A percentile compares a stretch with the other conserved stretches of the same genome.
Conservation (phyloP, 495 filamentous ascomycete species). For the Parathielavia hyrcaniae region DNA sequence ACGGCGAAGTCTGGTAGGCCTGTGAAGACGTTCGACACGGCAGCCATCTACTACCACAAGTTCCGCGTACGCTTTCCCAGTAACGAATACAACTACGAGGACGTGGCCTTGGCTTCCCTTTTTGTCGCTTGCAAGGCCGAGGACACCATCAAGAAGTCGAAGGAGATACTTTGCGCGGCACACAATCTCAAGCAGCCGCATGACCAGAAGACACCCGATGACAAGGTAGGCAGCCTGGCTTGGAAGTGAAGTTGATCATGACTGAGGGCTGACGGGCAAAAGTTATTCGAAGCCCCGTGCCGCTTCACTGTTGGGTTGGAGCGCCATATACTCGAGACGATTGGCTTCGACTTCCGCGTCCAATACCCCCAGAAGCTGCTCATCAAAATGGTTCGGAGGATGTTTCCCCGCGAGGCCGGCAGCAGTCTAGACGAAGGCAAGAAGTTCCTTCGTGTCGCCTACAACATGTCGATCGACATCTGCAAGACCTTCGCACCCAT, state of each 20-base stretch:
- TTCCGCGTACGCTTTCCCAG: slow-evolving; percentile 76
- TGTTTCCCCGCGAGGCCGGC: slow-evolving; percentile 32
- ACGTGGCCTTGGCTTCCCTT: slow-evolving; percentile 79
- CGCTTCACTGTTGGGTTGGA: slow-evolving; percentile 82
- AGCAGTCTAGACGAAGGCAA: slow-evolving; percentile 22
- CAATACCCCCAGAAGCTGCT: slow-evolving; percentile 79
- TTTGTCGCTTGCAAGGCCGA: slow-evolving; percentile 98
- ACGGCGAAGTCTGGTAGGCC: slow-evolving; percentile 45
- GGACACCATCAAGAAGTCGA: slow-evolving; percentile 93
- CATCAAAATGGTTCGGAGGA: slow-evolving; percentile 61
- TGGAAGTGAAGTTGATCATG: neutral
- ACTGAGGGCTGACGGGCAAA: neutral
- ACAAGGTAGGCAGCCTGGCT: slow-evolving; percentile 50
- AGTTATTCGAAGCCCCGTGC: slow-evolving; percentile 72
- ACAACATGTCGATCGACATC: slow-evolving; percentile 76
- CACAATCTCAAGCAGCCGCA: slow-evolving; percentile 74
- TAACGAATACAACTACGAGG: slow-evolving; percentile 59
- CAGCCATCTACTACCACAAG: slow-evolving; percentile 78
- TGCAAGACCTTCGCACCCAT: slow-evolving; percentile 89
- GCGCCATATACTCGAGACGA: slow-evolving; percentile 85
- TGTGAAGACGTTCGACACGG: slow-evolving; percentile 77
- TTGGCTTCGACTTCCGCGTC: slow-evolving; percentile 89
- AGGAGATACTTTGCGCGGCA: slow-evolving; percentile 82
- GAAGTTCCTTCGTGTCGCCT: slow-evolving; percentile 56
- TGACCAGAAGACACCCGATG: slow-evolving; percentile 75